A percentile compares a stretch with the other conserved stretches of the same genome.
phyloP scores from a whole-genome alignment of 805 yeast species.

The Lachancea quebecensis region DNA sequence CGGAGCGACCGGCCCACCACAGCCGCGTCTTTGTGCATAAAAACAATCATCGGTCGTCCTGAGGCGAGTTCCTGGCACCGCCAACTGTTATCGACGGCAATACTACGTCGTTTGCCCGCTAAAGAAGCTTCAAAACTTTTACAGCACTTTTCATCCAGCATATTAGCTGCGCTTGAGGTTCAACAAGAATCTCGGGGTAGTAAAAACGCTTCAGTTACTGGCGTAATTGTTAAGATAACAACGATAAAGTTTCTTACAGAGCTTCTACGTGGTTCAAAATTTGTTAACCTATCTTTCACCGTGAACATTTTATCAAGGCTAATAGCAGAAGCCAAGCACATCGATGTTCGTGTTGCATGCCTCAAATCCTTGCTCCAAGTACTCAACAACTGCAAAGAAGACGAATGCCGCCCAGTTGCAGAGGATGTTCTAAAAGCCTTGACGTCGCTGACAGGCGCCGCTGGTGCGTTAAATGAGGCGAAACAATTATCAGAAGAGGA shows the following conservation, averaged over 20 bases:
- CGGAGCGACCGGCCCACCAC: background rate
- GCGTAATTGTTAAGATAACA: background rate
- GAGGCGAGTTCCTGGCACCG: background rate
- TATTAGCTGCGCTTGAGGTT: background rate
- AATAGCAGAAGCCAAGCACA: background rate
- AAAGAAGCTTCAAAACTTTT: background rate
- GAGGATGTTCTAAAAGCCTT: background rate
- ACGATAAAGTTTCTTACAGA: background rate
- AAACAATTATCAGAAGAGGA: background rate
- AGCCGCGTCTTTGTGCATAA: background rate
- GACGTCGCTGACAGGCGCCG: background rate
- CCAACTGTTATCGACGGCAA: background rate
- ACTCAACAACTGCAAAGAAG: background rate
- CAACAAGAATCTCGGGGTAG: background rate
- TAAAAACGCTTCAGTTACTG: too few species aligned
- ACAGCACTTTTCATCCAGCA: background rate
- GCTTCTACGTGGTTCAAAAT: background rate
- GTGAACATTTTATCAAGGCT: background rate
- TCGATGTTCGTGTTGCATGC: background rate
- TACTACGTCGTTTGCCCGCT: background rate
- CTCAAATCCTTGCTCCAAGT: background rate
- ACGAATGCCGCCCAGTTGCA: background rate
- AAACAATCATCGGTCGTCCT: background rate
- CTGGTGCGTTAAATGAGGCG: background rate
- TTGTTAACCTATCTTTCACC: background rate